A percentile compares a stretch with the other conserved stretches of the same genome.
These are phyloP conservation scores for Alternaria conjuncta DNA, from an alignment of 2,329 filamentous ascomycete species.

Conservation along the genomic window DNA sequence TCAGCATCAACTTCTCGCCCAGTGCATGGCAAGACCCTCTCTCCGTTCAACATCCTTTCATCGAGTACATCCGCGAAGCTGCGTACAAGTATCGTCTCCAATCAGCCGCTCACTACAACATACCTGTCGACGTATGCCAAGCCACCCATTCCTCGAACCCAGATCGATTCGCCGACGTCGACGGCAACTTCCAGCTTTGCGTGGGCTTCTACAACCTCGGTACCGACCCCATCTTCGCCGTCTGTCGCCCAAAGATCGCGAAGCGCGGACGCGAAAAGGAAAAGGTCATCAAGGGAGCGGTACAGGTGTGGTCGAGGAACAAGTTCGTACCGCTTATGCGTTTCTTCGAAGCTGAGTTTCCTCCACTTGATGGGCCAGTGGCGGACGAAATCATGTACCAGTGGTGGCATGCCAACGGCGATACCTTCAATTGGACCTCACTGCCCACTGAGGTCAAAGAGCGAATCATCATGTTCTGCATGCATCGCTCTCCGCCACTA, in stretches of 20 bases:
- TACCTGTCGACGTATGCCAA: slow-evolving; percentile 9
- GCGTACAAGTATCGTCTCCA: slow-evolving; percentile 12
- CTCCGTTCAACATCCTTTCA: slow-evolving; percentile 8
- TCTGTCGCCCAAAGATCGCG: neutral
- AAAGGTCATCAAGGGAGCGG: neutral
- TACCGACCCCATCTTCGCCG: neutral
- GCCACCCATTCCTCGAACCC: neutral
- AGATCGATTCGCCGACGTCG: neutral
- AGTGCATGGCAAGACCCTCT: slow-evolving; percentile 1
- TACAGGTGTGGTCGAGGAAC: neutral
- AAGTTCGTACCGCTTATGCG: slow-evolving; percentile 3
- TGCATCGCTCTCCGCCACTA: slow-evolving; percentile 6
- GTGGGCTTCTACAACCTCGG: slow-evolving; percentile 17
- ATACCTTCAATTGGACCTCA: slow-evolving; percentile 31
- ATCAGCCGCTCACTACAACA: slow-evolving; percentile 9
- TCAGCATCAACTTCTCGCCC: neutral
- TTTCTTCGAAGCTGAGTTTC: slow-evolving; percentile 16
- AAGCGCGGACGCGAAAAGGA: neutral
- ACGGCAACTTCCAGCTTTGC: neutral
- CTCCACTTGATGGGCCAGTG: neutral
- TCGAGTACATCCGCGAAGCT: slow-evolving; percentile 5
- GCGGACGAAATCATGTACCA: slow-evolving; percentile 3
- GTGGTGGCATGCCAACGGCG: slow-evolving; percentile 35
- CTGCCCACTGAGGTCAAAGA: slow-evolving; percentile 39
- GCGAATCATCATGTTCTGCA: slow-evolving; percentile 26